Evolutionary conservation across 495 filamentous ascomycete species (phyloP).

Genomic region (Elasticomyces elasticus): DNA sequence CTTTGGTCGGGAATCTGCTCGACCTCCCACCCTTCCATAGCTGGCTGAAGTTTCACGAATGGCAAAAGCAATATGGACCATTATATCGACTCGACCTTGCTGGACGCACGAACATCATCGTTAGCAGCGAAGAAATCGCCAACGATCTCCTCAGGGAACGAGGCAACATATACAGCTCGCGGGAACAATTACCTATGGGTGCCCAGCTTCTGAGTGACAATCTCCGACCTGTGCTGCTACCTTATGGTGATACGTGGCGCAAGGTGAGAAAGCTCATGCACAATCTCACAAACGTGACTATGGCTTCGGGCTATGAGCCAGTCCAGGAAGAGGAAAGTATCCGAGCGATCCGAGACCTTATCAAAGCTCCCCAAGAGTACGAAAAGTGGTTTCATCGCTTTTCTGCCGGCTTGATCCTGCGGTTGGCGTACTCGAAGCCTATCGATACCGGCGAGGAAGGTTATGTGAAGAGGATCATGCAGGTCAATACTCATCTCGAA

Average conservation of each 20-base stretch:
- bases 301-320: conserved; percentile 24
- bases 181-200: conserved; percentile 24
- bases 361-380: conserved; percentile 24
- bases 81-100: conserved; percentile 31
- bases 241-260: conserved; percentile 20
- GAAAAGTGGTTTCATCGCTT: conserved; percentile 32
- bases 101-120: conserved; percentile 26
- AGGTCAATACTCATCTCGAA: conserved; percentile 27
- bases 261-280: conserved; percentile 27
- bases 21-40: conserved; percentile 26
- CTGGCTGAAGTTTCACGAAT: conserved; percentile 38
- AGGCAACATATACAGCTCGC: conserved; percentile 30
- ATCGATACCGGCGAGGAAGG: conserved; percentile 30
- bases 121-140: conserved; percentile 36
- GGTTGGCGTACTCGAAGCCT: conserved; percentile 28
- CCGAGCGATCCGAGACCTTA: conserved; percentile 29
- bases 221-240: conserved; percentile 13
- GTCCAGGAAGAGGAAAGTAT: conserved; percentile 37
- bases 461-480: conserved; percentile 23
- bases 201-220: conserved; percentile 16
- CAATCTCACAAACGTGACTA: conserved; percentile 22
- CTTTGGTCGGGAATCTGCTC: conserved; percentile 19
- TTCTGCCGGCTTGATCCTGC: conserved; percentile 30
- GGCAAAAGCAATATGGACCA: conserved; percentile 35
- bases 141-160: conserved; percentile 35